Conservation (phyloP, 345 rosid genomes). For the Dovyalis caffra region DNA sequence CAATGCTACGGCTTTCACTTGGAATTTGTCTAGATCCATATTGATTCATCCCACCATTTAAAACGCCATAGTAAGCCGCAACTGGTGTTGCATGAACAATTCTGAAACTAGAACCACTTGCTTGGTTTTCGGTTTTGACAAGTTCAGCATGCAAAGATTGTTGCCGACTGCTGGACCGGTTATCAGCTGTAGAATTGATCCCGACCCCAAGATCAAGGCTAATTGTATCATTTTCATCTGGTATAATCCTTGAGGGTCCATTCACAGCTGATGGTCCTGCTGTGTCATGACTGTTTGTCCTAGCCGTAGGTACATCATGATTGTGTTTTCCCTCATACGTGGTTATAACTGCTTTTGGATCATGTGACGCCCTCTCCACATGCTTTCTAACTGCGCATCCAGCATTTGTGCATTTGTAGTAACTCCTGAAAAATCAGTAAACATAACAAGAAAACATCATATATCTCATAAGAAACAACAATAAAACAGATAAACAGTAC, state of each 20-base stretch:
- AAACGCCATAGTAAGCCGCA: constrained; percentile 49
- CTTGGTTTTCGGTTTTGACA: constrained; percentile 37
- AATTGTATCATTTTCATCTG: constrained; percentile 56
- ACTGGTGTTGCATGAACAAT: constrained; percentile 47
- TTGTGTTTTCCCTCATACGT: constrained; percentile 98
- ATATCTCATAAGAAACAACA: not conserved
- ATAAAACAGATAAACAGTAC: not conserved
- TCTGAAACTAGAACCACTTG: constrained; percentile 49
- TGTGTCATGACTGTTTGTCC: constrained; percentile 58
- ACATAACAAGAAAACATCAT: not conserved
- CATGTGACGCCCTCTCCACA: constrained; percentile 99
- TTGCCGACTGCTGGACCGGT: constrained; percentile 42
- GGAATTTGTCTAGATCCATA: constrained; percentile 53
- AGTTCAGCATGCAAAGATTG: constrained; percentile 39
- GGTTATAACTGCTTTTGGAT: constrained; percentile 96
- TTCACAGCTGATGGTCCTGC: constrained; percentile 43
- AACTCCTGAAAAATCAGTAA: constrained; percentile 60
- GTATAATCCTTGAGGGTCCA: constrained; percentile 49
- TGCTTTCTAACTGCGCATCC: constrained; percentile 97
- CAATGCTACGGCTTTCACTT: constrained; percentile 43
- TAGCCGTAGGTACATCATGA: constrained; percentile 87
- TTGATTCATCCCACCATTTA: constrained; percentile 54
- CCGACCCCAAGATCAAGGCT: constrained; percentile 99
- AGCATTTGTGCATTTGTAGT: constrained; percentile 92
- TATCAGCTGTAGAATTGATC: constrained; percentile 51